Base-by-base conservation (phyloP, 306 rosid species). In the Medicago lupulina region DNA sequence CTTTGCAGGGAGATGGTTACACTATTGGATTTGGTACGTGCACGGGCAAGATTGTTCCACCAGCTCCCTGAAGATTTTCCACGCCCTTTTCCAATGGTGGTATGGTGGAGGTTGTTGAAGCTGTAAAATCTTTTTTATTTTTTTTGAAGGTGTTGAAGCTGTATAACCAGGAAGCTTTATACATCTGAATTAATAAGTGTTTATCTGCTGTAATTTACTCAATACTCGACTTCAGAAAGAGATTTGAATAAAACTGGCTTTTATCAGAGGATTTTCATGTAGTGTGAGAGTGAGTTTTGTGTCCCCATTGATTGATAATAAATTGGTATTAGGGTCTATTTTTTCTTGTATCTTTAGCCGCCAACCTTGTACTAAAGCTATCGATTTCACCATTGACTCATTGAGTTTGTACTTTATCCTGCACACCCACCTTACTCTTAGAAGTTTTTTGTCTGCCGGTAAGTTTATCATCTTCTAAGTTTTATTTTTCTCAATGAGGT, bases 21-120 rank as follows among this genome's bases (percentile, higher is more conserved):
- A 93, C 83, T 16, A 65, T 93, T 57, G 98, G 98, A 39, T 93
- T 93, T 12, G 97, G 98, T 6, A 85, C 81, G 15, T 93, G 98
- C 89, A 63, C 88, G 0, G 98, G 98, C 62, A 93, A 88, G 87
- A 71, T 93, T 73, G 76, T 82, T 55, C 97, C 97, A 14, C 44
- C 97, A 40, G 80, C 82, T 47, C 83, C 85, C 13, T 88, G 81
- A 87, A 41, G 69, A 18, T 17, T 79, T 46, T 46, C 51, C 51
- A 13, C 7, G 7, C 51, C 4, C 51, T 46, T 46, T 64, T 58
- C 38, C 70, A 40, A 19, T 34, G 11, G 34, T 18, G 14, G 12
- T 21, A 57, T 15, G 71, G 71, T 9, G 64, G 64, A 15, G 50
- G 12, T 28, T 4, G 73, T 67, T 14, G 80, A 51, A 61, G 77